Conservation (phyloP, 805 yeast genomes). For the Ogataea neopini region DNA sequence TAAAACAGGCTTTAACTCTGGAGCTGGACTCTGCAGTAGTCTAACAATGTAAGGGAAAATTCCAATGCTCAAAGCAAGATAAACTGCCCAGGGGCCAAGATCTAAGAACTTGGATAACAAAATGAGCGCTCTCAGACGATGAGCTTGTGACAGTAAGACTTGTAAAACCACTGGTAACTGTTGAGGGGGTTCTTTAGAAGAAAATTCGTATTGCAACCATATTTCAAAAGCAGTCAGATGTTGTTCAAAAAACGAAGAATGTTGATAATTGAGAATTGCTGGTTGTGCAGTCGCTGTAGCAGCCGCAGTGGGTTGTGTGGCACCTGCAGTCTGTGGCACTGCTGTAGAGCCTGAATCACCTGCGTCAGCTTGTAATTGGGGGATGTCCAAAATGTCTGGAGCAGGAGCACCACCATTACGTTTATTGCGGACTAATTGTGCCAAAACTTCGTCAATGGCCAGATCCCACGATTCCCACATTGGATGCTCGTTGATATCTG, state of each 20-base stretch:
- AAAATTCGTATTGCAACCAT: slow-evolving; percentile 91
- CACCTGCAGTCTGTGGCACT: slow-evolving; percentile 4
- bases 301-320: slow-evolving; percentile 7
- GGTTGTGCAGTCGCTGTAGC: slow-evolving; percentile 11
- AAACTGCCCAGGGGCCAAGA: slow-evolving; percentile 97
- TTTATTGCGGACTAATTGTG: slow-evolving; percentile 56
- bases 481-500: slow-evolving; percentile 80
- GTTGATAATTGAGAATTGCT: slow-evolving; percentile 60
- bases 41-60: slow-evolving; percentile 94
- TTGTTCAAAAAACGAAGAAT: slow-evolving; percentile 93
- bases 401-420: slow-evolving; percentile 23
- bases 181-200: slow-evolving; percentile 85
- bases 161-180: slow-evolving; percentile 93
- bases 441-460: slow-evolving; percentile 90
- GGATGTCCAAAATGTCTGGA: slow-evolving; percentile 31
- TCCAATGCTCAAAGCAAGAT: slow-evolving; percentile 88
- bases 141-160: slow-evolving; percentile 90
- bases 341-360: background rate
- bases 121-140: slow-evolving; percentile 84
- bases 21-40: slow-evolving; percentile 90
- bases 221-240: slow-evolving; percentile 94
- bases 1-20: slow-evolving; percentile 88
- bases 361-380: slow-evolving; percentile 25
- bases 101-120: slow-evolving; percentile 84
- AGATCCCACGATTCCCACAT: slow-evolving; percentile 99